A percentile compares a stretch with the other conserved stretches of the same genome.
phyloP scores from a whole-genome alignment of 805 yeast genomes.

The Debaryomyces castellii region DNA sequence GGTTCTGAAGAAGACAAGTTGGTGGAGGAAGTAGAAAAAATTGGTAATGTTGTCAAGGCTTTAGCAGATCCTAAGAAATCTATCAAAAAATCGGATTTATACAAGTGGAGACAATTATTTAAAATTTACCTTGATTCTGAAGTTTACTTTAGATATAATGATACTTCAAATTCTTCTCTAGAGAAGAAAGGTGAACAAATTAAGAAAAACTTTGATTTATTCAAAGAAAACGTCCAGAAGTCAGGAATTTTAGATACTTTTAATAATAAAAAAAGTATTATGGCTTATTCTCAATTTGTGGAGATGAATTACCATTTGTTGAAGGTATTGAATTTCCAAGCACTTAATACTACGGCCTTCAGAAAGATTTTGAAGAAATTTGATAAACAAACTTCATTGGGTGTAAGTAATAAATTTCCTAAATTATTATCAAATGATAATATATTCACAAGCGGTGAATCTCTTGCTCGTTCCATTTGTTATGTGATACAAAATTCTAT shows the following conservation, averaged over 20 bases:
- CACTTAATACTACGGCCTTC: constrained; percentile 62
- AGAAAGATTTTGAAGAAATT: constrained; percentile 71
- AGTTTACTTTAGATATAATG: constrained; percentile 57
- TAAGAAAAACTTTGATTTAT: constrained; percentile 41
- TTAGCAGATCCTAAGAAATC: constrained; percentile 35
- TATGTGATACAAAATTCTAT: constrained; percentile 54
- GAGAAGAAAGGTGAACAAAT: constrained; percentile 48
- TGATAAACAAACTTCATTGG: constrained; percentile 66
- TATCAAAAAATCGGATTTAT: constrained; percentile 49
- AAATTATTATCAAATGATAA: constrained; percentile 41
- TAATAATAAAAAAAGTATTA: constrained; percentile 44
- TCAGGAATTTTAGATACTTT: constrained; percentile 39
- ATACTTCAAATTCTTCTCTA: constrained; percentile 37
- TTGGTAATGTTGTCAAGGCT: constrained; percentile 40
- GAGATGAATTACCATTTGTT: constrained; percentile 54
- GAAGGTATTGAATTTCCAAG: constrained; percentile 58
- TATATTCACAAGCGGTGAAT: constrained; percentile 43
- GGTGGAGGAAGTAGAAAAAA: constrained; percentile 38
- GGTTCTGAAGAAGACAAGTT: constrained; percentile 43
- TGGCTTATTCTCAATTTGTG: constrained; percentile 51
- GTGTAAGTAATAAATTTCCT: constrained; percentile 48
- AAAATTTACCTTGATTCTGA: constrained; percentile 64
- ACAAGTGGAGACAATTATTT: constrained; percentile 70
- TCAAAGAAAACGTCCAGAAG: constrained; percentile 38
- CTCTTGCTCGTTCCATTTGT: constrained; percentile 55